phyloP scores from a whole-genome alignment of 768 basidiomycete genomes.

The Botryobasidium botryosum region DNA sequence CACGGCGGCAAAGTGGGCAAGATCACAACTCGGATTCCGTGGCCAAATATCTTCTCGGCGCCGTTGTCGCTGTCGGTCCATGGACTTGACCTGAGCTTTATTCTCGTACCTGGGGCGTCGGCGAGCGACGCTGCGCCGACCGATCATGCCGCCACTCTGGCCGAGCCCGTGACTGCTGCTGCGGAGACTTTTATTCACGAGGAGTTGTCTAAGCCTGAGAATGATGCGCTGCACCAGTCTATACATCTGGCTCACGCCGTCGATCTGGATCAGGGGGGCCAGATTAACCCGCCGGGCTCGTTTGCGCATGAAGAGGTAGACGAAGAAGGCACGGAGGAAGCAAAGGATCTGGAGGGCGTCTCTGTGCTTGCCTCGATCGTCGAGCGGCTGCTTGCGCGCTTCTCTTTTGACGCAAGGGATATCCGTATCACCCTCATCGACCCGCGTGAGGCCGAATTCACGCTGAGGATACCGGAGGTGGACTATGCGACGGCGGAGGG shows the following conservation, averaged over 20 bases:
- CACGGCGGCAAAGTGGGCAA: conserved; percentile 56
- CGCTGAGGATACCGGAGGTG: conserved; percentile 38
- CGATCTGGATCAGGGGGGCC: conserved; percentile 9
- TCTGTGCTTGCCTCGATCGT: conserved; percentile 68
- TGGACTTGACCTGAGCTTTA: conserved; percentile 49
- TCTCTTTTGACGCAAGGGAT: conserved; percentile 59
- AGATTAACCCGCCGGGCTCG: conserved; percentile 31
- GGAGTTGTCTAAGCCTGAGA: conserved; percentile 58
- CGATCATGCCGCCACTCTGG: conserved; percentile 32
- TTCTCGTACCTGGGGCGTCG: conserved; percentile 24
- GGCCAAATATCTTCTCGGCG: conserved; percentile 68
- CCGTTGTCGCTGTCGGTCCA: conserved; percentile 52
- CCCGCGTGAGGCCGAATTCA: conserved; percentile 43
- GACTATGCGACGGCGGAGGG: conserved; percentile 35
- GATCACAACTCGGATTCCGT: conserved; percentile 64
- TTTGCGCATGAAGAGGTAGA: conserved; percentile 34
- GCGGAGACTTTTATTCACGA: conserved; percentile 78
- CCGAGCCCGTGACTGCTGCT: conserved; percentile 66
- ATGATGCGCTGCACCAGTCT: conserved; percentile 50
- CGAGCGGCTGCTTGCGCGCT: conserved; percentile 58
- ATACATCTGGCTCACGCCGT: conserved; percentile 31
- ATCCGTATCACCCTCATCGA: conserved; percentile 53
- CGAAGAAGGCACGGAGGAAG: conserved; percentile 19
- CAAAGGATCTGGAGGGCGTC: conserved; percentile 31
- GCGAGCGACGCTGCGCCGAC: conserved; percentile 3